Percentiles rank a stretch among this genome's conserved stretches.
These are phyloP conservation scores for Malus domestica DNA, from an alignment of 306 rosid species.

Conservation along the genomic window ASM211411v1 NC_041794.1:16258501-16259000, in stretches of 20 bases:
- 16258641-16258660: not conserved
- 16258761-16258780: not conserved
- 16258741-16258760: slow-evolving; percentile 12
- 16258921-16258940: too few relatives aligned
- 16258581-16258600: not conserved
- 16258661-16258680: not conserved
- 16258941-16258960: too few relatives aligned
- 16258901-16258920: too few relatives aligned
- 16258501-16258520: not conserved
- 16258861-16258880: not conserved
- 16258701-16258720: not conserved
- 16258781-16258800: not conserved
- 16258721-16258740: not conserved
- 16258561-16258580: not conserved
- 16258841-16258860: not conserved
- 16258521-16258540: not conserved
- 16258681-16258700: not conserved
- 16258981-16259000: too few relatives aligned
- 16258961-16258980: too few relatives aligned
- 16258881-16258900: too few relatives aligned
- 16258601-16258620: not conserved
- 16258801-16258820: not conserved
- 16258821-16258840: not conserved
- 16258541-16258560: slow-evolving; percentile 4
- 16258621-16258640: not conserved